These are phyloP conservation scores for Aureobasidium sp. DNA, from an alignment of 2,329 filamentous ascomycete species.

Conservation along the genomic window DNA sequence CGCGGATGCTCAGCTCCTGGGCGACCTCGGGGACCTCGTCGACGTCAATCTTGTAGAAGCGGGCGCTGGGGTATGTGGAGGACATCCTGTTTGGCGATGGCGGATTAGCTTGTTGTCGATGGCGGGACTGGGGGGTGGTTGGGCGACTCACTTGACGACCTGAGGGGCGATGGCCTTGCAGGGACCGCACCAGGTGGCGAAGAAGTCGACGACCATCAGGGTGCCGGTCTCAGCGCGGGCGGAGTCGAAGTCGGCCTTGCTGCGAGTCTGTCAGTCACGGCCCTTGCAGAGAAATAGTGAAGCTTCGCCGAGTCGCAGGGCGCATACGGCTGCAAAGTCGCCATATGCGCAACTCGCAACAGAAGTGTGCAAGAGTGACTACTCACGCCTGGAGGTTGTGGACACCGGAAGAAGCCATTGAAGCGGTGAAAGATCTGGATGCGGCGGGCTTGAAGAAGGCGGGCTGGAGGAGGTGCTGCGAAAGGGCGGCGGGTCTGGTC, in stretches of 20 bases:
- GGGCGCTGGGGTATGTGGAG: conserved; percentile 51
- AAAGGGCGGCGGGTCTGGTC: conserved; percentile 11
- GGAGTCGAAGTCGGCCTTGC: conserved; percentile 52
- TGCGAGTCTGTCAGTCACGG: conserved; percentile 27
- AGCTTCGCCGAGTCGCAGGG: not conserved
- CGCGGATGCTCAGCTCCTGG: conserved; percentile 70
- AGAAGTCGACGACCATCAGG: conserved; percentile 76
- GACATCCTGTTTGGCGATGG: conserved; percentile 45
- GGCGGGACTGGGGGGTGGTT: not conserved
- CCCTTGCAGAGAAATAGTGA: not conserved
- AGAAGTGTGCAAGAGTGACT: not conserved
- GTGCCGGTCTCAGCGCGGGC: conserved; percentile 48
- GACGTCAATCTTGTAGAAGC: conserved; percentile 88
- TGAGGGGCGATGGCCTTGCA: conserved; percentile 85
- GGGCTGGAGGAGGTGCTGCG: conserved; percentile 16
- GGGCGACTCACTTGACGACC: conserved; percentile 53
- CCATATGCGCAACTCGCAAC: not conserved
- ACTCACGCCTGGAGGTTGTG: conserved; percentile 44
- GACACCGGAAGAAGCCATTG: conserved; percentile 42
- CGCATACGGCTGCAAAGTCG: not conserved
- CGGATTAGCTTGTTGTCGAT: conserved; percentile 16
- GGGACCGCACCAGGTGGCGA: conserved; percentile 86
- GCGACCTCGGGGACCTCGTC: conserved; percentile 71
- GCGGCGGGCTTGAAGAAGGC: conserved; percentile 20
- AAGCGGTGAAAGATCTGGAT: conserved; percentile 34